These are phyloP conservation scores for Dacryopinax primogenitus DNA, from an alignment of 768 basidiomycete genomes.

Conservation along the genomic window DNA sequence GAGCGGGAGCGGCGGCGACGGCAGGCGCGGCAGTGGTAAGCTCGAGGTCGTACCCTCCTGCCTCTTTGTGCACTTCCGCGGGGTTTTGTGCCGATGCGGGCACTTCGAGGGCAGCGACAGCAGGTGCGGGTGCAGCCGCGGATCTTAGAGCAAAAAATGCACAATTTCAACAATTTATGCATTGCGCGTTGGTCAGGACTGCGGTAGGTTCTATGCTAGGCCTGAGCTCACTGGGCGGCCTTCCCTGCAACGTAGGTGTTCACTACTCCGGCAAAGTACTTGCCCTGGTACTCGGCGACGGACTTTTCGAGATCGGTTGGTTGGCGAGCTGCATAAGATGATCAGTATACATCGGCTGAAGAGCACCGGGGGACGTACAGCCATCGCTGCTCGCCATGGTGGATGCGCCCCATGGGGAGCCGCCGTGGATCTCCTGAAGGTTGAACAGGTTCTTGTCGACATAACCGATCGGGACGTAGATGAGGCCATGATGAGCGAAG, in stretches of 20 bases:
- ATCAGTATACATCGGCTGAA: too few species aligned
- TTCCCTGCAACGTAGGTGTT: slow-evolving; percentile 10
- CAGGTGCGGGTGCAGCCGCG: not conserved
- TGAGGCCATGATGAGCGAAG: slow-evolving; percentile 55
- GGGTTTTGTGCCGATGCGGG: not conserved
- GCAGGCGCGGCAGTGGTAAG: not conserved
- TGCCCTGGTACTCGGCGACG: slow-evolving; percentile 17
- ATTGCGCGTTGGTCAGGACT: not conserved
- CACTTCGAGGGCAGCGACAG: not conserved
- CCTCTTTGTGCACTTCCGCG: not conserved
- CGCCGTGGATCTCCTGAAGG: slow-evolving; percentile 28
- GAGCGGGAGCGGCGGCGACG: not conserved
- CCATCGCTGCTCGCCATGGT: slow-evolving; percentile 27
- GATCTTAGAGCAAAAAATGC: not conserved
- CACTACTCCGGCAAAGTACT: slow-evolving; percentile 14
- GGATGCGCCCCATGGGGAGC: slow-evolving; percentile 65
- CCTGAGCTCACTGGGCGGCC: not conserved
- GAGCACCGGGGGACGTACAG: not conserved
- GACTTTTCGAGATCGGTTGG: slow-evolving; percentile 18
- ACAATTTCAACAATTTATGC: not conserved
- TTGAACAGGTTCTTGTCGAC: slow-evolving; percentile 33
- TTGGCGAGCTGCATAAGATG: slow-evolving; percentile 7
- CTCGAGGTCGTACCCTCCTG: not conserved
- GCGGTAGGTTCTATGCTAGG: not conserved
- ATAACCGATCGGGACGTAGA: slow-evolving; percentile 63